Conservation (phyloP, 179 eudicot species). For the Heliamphora pulchella region DNA sequence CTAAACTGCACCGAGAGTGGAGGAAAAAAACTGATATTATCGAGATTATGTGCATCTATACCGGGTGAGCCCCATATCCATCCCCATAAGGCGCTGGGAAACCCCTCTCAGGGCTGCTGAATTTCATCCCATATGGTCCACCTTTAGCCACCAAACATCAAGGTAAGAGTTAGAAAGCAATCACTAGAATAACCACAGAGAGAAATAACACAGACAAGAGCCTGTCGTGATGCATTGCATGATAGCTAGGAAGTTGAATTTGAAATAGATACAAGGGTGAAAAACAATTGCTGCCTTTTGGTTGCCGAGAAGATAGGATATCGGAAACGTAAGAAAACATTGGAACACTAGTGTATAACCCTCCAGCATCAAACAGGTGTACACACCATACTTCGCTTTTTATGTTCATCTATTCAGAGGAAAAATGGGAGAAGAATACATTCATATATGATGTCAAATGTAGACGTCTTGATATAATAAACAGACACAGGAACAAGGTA, state of each 20-base stretch:
- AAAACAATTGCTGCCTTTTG: not conserved
- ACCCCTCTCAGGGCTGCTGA: conserved; percentile 49
- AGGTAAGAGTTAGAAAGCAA: not conserved
- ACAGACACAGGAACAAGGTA: not conserved
- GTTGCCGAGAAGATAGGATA: not conserved
- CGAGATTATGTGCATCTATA: conserved; percentile 22
- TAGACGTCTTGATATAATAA: not conserved
- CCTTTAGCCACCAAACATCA: conserved; percentile 37
- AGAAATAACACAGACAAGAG: not conserved
- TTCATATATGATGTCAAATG: not conserved
- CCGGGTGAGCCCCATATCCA: conserved; percentile 70
- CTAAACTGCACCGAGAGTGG: not conserved
- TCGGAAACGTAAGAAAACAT: not conserved
- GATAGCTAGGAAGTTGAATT: not conserved
- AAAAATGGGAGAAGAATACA: not conserved
- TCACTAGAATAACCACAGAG: not conserved
- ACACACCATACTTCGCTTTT: not conserved
- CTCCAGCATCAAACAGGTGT: not conserved
- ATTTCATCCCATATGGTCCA: conserved; percentile 67
- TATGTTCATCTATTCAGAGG: not conserved
- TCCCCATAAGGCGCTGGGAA: conserved; percentile 64
- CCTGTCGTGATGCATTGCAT: no score
- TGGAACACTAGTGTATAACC: not conserved
- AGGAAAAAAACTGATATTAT: conserved; percentile 8
- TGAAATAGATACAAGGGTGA: not conserved